A percentile compares a stretch with the other conserved stretches of the same genome.
Evolutionary conservation across 352 stramenopile genomes (phyloP).

Genomic region (Globisporangium okanoganense): DNA sequence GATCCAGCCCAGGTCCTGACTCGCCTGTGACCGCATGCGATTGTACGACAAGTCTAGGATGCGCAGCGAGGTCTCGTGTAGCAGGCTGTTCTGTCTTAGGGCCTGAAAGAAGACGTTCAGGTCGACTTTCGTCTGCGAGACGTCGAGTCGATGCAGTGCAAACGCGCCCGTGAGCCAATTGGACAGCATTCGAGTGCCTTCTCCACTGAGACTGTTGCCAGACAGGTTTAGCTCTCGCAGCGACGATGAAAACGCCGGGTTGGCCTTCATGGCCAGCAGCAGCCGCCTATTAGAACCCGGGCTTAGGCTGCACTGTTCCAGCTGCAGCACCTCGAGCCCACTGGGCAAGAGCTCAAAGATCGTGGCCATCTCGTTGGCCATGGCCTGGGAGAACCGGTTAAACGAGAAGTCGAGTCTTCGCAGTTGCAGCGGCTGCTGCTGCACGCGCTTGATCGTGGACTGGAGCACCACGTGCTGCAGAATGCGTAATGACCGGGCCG

Average conservation of each 20-base stretch:
- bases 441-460: conserved; percentile 37
- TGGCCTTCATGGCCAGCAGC: conserved; percentile 41
- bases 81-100: conserved; percentile 58
- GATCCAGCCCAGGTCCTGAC: conserved; percentile 50
- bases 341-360: conserved; percentile 42
- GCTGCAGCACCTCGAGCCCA: conserved; percentile 51
- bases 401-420: conserved; percentile 60
- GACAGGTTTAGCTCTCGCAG: conserved; percentile 62
- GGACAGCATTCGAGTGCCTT: conserved; percentile 41
- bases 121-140: conserved; percentile 56
- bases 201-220: conserved; percentile 42
- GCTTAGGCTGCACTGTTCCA: conserved; percentile 46
- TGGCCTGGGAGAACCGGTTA: conserved; percentile 49
- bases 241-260: conserved; percentile 36
- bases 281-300: conserved; percentile 31
- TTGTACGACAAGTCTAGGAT: conserved; percentile 73
- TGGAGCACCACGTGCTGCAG: conserved; percentile 56
- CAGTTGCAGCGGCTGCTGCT: conserved; percentile 24
- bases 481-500: conserved; percentile 29
- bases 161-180: conserved; percentile 57
- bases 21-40: conserved; percentile 45
- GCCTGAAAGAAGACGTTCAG: conserved; percentile 49
- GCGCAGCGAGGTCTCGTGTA: conserved; percentile 59
- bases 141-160: conserved; percentile 49
- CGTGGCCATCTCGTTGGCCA: conserved; percentile 42